Conservation (phyloP, 371 early-diverging fungal genomes). For the Mycotypha africana region DNA sequence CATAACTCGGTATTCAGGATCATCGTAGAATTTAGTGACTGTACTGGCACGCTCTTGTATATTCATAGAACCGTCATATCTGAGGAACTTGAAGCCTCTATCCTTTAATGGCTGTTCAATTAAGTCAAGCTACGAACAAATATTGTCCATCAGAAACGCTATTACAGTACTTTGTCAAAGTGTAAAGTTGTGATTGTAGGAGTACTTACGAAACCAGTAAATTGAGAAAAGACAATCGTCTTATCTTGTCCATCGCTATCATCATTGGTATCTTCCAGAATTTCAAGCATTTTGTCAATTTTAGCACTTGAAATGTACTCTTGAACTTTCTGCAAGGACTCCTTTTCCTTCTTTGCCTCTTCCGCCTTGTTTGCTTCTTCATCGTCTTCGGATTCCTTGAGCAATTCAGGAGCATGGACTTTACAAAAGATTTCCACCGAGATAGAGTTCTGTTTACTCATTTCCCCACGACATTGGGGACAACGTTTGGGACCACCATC, state of each 20-base stretch:
- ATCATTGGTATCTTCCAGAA: constrained; percentile 26
- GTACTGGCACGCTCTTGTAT: constrained; percentile 30
- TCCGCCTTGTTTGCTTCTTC: background rate
- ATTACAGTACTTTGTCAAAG: too few relatives aligned
- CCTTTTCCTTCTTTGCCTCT: constrained; percentile 5
- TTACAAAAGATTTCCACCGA: constrained; percentile 23
- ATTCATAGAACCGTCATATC: constrained; percentile 48
- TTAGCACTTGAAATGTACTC: constrained; percentile 34
- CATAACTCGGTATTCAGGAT: constrained; percentile 49
- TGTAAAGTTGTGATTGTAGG: too few relatives aligned
- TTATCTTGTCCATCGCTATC: constrained; percentile 45
- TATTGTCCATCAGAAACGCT: too few relatives aligned
- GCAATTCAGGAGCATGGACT: constrained; percentile 22
- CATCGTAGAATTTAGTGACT: constrained; percentile 38
- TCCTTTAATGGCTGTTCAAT: constrained; percentile 59
- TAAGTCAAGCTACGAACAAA: constrained; percentile 44
- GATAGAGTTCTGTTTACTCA: constrained; percentile 10
- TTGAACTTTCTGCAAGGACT: background rate
- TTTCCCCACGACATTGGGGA: constrained; percentile 37
- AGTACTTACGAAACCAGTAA: constrained; percentile 49
- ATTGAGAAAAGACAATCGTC: constrained; percentile 82
- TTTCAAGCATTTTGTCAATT: constrained; percentile 47
- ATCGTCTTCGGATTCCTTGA: constrained; percentile 7
- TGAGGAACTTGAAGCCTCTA: constrained; percentile 19
- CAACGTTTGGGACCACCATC: constrained; percentile 21